Conservation (phyloP, 208 protist species). For the Willaertia magna region DNA sequence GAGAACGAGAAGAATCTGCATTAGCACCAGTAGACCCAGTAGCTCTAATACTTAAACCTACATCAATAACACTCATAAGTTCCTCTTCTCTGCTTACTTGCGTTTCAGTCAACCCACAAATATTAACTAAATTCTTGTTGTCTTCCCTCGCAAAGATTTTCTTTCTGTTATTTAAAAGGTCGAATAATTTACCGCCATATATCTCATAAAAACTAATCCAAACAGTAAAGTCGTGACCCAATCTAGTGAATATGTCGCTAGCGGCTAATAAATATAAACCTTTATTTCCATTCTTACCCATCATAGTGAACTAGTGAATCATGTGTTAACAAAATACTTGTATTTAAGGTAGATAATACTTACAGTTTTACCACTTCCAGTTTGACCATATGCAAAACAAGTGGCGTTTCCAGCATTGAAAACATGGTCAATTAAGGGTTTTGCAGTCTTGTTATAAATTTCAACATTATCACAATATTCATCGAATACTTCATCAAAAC, state of each 20-base stretch:
- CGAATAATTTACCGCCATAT: conserved; percentile 89
- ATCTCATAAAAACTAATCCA: conserved; percentile 87
- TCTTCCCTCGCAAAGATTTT: conserved; percentile 80
- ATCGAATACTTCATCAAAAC: conserved; percentile 84
- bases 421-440: conserved; percentile 81
- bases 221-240: conserved; percentile 53
- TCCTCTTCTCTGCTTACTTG: conserved; percentile 54
- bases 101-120: conserved; percentile 78
- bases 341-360: not conserved
- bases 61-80: conserved; percentile 73
- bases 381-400: conserved; percentile 93
- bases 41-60: conserved; percentile 60
- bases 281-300: conserved; percentile 61
- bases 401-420: conserved; percentile 84
- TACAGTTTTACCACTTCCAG: conserved; percentile 77
- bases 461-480: conserved; percentile 65
- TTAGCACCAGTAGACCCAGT: conserved; percentile 76
- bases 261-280: conserved; percentile 85
- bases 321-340: not conserved
- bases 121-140: conserved; percentile 76
- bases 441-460: conserved; percentile 68
- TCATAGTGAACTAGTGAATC: conserved; percentile 54
- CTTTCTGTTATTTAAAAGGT: conserved; percentile 81
- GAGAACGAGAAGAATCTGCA: conserved; percentile 69
- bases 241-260: conserved; percentile 72